phyloP scores from a whole-genome alignment of 176 grass and related monocot genomes.

The Saccharum officinarum region DNA sequence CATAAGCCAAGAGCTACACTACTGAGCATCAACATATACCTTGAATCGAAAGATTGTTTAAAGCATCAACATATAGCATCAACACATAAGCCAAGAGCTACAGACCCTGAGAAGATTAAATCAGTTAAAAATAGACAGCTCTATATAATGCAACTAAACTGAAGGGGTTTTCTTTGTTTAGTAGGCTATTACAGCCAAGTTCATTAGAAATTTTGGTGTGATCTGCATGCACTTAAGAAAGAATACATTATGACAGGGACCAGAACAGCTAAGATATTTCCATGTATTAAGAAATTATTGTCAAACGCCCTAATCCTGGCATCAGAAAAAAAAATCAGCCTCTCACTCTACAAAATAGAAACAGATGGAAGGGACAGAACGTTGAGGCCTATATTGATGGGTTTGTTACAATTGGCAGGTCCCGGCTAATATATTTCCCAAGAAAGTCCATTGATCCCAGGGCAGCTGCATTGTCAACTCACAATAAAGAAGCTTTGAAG shows the following conservation, averaged over 20 bases:
- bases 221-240: neutral
- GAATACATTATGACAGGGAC: neutral
- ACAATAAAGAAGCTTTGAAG: neutral
- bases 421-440: neutral
- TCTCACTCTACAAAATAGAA: neutral
- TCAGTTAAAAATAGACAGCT: neutral
- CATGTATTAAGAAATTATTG: neutral
- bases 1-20: neutral
- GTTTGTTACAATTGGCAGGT: neutral
- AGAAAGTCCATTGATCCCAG: neutral
- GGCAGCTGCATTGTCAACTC: neutral
- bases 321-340: neutral
- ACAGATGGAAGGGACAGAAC: neutral
- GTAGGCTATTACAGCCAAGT: neutral
- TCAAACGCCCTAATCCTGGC: neutral
- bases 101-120: too few relatives aligned
- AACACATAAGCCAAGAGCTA: too few relatives aligned
- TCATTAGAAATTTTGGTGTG: neutral
- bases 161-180: neutral
- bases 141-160: neutral
- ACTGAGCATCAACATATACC: neutral
- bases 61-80: too few relatives aligned
- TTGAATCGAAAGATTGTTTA: too few relatives aligned
- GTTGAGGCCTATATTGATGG: neutral
- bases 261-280: neutral